Evolutionary conservation across 306 rosid species (phyloP).

Genomic region (Purshia tridentata): DNA sequence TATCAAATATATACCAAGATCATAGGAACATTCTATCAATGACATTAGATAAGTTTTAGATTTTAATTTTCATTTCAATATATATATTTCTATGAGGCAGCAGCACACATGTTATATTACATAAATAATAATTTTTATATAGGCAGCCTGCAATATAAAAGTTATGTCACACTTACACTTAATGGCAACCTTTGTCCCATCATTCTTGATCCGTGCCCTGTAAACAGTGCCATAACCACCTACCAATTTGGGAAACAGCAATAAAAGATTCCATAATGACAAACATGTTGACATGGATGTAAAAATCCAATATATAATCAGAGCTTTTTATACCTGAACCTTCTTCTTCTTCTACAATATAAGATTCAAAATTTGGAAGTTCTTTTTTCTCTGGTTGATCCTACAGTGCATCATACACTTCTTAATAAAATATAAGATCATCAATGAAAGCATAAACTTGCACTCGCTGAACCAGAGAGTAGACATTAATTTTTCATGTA

Average conservation of each 20-base stretch:
- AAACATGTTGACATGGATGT: neutral
- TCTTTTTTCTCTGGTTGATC: slow-evolving; percentile 45
- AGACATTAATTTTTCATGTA: neutral
- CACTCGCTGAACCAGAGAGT: neutral
- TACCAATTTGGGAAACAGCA: slow-evolving; percentile 25
- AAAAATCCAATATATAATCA: neutral
- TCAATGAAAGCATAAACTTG: neutral
- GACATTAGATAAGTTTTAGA: neutral
- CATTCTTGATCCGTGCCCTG: slow-evolving; percentile 52
- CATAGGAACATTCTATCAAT: neutral
- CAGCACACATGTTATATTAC: neutral
- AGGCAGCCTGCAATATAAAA: neutral
- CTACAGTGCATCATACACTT: slow-evolving; percentile 20
- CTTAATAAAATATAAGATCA: neutral
- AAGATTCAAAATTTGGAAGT: slow-evolving; percentile 55
- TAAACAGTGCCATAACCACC: slow-evolving; percentile 87
- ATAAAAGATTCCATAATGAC: neutral
- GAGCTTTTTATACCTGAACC: slow-evolving; percentile 58
- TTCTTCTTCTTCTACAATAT: slow-evolving; percentile 63
- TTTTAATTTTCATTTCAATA: neutral
- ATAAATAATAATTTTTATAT: neutral
- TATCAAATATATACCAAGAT: neutral
- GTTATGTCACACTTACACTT: slow-evolving; percentile 44
- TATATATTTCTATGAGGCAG: neutral
- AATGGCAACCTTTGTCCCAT: slow-evolving; percentile 58